Evolutionary conservation across 2,329 filamentous ascomycete genomes (phyloP).

Genomic region (Tolypocladium sp.): DNA sequence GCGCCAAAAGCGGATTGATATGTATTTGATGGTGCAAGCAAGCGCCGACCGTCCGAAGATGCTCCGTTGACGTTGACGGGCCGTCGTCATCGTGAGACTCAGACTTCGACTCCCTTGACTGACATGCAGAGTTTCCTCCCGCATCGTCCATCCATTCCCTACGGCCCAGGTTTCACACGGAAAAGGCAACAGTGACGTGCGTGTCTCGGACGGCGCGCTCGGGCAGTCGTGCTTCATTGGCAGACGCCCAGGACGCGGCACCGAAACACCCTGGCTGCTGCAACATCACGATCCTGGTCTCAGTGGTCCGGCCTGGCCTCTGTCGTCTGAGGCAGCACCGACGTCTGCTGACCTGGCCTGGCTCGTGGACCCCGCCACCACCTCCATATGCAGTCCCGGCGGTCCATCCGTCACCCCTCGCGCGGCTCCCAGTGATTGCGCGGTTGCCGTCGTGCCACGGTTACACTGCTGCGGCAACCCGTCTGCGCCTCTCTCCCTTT

Average conservation of each 20-base stretch:
- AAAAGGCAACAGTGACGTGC: not conserved
- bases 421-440: not conserved
- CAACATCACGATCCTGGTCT: not conserved
- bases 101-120: too few species aligned
- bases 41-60: not conserved
- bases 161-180: not conserved
- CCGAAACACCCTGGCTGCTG: not conserved
- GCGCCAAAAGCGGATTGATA: not conserved
- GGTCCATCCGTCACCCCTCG: not conserved
- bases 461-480: not conserved
- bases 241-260: not conserved
- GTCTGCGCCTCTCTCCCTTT: not conserved
- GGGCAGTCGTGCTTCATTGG: not conserved
- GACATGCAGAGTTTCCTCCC: too few species aligned
- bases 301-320: too few species aligned
- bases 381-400: too few species aligned
- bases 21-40: not conserved
- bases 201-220: not conserved
- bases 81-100: not conserved
- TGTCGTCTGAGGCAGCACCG: not conserved
- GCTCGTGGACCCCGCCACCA: not conserved
- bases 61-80: not conserved
- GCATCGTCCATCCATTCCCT: not conserved
- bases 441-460: not conserved
- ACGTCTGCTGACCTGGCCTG: not conserved